Evolutionary conservation across 148 eudicot genomes (phyloP).

Genomic region (Amaranthus hypochondriacus): DNA sequence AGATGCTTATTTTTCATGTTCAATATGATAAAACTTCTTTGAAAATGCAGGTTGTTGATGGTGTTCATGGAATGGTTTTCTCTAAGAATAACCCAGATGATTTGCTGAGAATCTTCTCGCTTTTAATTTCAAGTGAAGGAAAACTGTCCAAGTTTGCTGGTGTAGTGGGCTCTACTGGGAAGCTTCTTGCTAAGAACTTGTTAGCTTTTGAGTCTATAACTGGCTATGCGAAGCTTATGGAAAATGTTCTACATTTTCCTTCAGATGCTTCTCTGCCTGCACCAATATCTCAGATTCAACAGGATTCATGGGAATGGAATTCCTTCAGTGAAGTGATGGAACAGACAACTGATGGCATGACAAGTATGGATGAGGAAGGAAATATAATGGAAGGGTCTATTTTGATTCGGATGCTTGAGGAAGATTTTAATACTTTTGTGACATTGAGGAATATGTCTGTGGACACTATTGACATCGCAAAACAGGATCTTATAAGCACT

Average conservation of each 20-base stretch:
- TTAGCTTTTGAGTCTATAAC: constrained; percentile 71
- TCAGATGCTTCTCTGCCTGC: constrained; percentile 68
- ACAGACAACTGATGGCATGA: constrained; percentile 21
- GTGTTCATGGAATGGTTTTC: constrained; percentile 82
- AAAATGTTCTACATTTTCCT: constrained; percentile 69
- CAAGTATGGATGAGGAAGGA: constrained; percentile 26
- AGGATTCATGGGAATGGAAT: constrained; percentile 78
- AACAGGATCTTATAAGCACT: constrained; percentile 40
- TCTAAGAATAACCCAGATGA: constrained; percentile 61
- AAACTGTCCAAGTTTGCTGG: constrained; percentile 58
- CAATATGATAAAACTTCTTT: not conserved
- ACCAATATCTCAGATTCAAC: constrained; percentile 53
- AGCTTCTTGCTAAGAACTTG: constrained; percentile 67
- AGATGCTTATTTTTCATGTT: not conserved
- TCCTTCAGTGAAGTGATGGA: constrained; percentile 44
- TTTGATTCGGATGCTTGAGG: constrained; percentile 59
- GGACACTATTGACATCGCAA: constrained; percentile 27
- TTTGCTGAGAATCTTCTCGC: constrained; percentile 61
- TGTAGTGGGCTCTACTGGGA: constrained; percentile 73
- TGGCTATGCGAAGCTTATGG: constrained; percentile 72
- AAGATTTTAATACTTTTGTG: constrained; percentile 31
- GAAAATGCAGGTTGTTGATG: constrained; percentile 62
- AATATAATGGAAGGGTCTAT: constrained; percentile 32
- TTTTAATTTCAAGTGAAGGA: constrained; percentile 50
- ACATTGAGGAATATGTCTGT: constrained; percentile 32